Evolutionary conservation across 352 stramenopile species (phyloP).

Genomic region (Thalassiosira ordinaria): DNA sequence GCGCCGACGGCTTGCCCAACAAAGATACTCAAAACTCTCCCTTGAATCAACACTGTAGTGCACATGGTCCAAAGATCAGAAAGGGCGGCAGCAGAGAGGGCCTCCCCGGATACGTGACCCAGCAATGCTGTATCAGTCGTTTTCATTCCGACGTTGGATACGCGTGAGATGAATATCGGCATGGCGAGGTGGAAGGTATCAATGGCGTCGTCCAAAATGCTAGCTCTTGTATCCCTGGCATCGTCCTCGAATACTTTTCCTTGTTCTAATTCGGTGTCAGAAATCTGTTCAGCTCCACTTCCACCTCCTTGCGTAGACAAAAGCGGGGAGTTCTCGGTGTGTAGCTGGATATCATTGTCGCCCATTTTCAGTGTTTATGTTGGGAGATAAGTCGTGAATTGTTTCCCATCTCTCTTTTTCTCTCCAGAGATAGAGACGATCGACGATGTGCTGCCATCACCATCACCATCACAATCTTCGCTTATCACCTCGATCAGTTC

Average conservation of each 20-base stretch:
- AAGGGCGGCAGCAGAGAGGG: slow-evolving; percentile 71
- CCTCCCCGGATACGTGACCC: slow-evolving; percentile 74
- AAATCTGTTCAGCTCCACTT: background rate
- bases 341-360: slow-evolving; percentile 18
- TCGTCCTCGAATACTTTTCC: background rate
- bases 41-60: slow-evolving; percentile 70
- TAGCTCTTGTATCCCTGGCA: background rate
- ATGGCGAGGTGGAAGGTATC: slow-evolving; percentile 67
- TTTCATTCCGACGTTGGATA: slow-evolving; percentile 72
- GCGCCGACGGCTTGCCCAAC: slow-evolving; percentile 75
- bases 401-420: too few relatives aligned
- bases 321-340: slow-evolving; percentile 16
- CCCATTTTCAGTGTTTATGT: slow-evolving; percentile 13
- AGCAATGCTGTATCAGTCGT: slow-evolving; percentile 75
- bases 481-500: too few relatives aligned
- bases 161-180: slow-evolving; percentile 67
- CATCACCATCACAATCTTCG: too few relatives aligned
- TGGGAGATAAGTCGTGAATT: too few relatives aligned
- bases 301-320: slow-evolving; percentile 2
- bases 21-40: slow-evolving; percentile 75
- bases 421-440: too few relatives aligned
- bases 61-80: slow-evolving; percentile 81
- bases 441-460: too few relatives aligned
- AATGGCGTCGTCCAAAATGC: slow-evolving; percentile 31
- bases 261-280: slow-evolving; percentile 9